Conservation (phyloP, 2,329 filamentous ascomycete species). For the Apiospora rasikravindrae region DNA sequence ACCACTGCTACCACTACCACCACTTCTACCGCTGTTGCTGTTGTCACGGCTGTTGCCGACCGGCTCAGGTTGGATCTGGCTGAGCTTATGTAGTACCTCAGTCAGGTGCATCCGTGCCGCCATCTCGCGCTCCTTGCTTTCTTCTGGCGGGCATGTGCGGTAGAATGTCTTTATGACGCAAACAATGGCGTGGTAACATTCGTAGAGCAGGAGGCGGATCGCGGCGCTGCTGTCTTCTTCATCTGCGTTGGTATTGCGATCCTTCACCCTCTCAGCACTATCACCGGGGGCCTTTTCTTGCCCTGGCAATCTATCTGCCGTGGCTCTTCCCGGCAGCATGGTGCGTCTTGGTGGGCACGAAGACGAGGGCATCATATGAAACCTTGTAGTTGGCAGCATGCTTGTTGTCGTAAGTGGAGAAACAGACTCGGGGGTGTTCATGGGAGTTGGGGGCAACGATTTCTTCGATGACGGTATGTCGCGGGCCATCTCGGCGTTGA, state of each 20-base stretch:
- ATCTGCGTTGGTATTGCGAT: constrained; percentile 35
- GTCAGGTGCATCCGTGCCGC: constrained; percentile 57
- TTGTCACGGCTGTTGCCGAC: constrained; percentile 41
- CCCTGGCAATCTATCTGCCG: background rate
- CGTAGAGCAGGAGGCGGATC: constrained; percentile 60
- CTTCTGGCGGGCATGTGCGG: constrained; percentile 46
- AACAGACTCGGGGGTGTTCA: background rate
- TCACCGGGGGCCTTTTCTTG: constrained; percentile 22
- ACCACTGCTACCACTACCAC: background rate
- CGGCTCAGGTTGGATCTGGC: constrained; percentile 42
- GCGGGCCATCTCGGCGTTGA: background rate
- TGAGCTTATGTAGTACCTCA: constrained; percentile 51
- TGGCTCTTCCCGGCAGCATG: background rate
- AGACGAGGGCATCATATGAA: background rate
- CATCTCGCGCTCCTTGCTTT: constrained; percentile 57
- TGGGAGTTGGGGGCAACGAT: background rate
- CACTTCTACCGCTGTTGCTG: constrained; percentile 37
- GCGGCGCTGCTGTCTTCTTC: constrained; percentile 50
- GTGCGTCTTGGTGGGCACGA: no score
- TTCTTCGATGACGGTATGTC: background rate
- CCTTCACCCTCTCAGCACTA: constrained; percentile 20
- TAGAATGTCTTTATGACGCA: constrained; percentile 62
- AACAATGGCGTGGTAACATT: constrained; percentile 61
- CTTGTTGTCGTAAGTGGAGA: background rate
- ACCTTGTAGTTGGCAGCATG: background rate